Conservation (phyloP, 441 rosid species). For the Populus hybrid region DNA sequence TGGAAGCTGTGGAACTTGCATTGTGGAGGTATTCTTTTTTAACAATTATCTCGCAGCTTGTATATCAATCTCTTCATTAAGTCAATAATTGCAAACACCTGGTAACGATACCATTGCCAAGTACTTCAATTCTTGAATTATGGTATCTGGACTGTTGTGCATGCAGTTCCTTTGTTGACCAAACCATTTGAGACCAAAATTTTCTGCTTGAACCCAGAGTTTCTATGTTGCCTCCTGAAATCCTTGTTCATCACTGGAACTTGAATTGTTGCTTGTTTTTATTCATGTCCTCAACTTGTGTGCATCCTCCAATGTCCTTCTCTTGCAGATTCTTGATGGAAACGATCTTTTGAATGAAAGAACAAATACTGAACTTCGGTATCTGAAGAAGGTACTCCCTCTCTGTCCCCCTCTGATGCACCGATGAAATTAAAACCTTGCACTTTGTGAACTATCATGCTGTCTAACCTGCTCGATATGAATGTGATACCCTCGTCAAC, state of each 20-base stretch:
- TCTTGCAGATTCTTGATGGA: constrained; percentile 70
- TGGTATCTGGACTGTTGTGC: not conserved
- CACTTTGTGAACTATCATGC: not conserved
- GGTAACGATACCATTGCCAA: not conserved
- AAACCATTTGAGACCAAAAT: not conserved
- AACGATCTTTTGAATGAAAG: constrained; percentile 76
- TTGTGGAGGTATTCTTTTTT: constrained; percentile 59
- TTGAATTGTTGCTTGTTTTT: not conserved
- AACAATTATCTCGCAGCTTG: not conserved
- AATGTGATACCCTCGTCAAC: not conserved
- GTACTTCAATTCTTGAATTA: not conserved
- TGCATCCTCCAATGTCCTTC: not conserved
- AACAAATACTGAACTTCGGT: constrained; percentile 58
- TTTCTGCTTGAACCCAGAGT: not conserved
- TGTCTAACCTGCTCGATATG: not conserved
- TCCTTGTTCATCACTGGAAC: not conserved
- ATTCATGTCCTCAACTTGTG: not conserved
- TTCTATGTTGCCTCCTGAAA: not conserved
- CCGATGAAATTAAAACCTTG: too few relatives aligned
- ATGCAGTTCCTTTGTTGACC: not conserved
- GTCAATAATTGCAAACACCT: not conserved
- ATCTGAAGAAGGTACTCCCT: constrained; percentile 54
- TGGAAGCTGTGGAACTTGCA: constrained; percentile 93
- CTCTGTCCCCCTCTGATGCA: not conserved
- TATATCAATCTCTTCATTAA: not conserved